Evolutionary conservation across 164 flowering plant species (phyloP).

Genomic region (Chloranthus sessilifolius): DNA sequence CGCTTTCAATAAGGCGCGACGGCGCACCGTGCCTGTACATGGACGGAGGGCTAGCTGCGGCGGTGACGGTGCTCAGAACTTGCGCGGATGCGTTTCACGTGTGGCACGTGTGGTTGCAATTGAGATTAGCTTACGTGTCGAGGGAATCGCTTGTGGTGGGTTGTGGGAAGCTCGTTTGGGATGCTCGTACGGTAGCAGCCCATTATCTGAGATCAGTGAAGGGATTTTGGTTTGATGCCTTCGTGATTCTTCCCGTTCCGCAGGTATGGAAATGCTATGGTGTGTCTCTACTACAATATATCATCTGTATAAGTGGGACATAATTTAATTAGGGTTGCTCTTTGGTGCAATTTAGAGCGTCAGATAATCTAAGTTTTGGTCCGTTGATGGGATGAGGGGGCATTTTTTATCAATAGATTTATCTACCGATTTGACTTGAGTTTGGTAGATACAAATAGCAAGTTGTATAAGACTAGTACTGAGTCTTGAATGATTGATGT

Average conservation of each 20-base stretch:
- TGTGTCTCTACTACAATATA: too few species aligned
- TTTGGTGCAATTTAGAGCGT: too few species aligned
- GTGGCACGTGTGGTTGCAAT: constrained; percentile 79
- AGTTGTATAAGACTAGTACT: too few species aligned
- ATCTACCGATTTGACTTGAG: too few species aligned
- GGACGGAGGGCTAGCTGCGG: constrained; percentile 70
- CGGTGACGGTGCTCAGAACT: constrained; percentile 68
- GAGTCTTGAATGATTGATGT: too few species aligned
- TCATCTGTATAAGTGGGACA: too few species aligned
- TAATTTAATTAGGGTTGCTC: too few species aligned
- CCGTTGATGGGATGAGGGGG: too few species aligned
- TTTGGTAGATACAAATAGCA: too few species aligned
- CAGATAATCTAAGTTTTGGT: too few species aligned
- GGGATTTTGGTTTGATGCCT: constrained; percentile 91
- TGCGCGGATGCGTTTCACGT: constrained; percentile 72
- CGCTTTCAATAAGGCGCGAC: constrained; percentile 61
- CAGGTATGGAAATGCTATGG: too few species aligned
- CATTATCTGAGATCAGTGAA: constrained; percentile 68
- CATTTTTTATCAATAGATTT: too few species aligned
- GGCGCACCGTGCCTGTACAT: constrained; percentile 78
- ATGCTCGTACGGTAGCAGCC: constrained; percentile 62
- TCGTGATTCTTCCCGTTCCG: constrained; percentile 86
- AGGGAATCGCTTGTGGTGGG: constrained; percentile 86
- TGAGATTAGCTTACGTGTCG: constrained; percentile 81
- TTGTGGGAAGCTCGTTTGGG: constrained; percentile 97